Percentiles rank a stretch among this genome's conserved stretches.
Conservation (phyloP, 2,329 filamentous ascomycete genomes). For the Tolypocladium amazonense region DNA sequence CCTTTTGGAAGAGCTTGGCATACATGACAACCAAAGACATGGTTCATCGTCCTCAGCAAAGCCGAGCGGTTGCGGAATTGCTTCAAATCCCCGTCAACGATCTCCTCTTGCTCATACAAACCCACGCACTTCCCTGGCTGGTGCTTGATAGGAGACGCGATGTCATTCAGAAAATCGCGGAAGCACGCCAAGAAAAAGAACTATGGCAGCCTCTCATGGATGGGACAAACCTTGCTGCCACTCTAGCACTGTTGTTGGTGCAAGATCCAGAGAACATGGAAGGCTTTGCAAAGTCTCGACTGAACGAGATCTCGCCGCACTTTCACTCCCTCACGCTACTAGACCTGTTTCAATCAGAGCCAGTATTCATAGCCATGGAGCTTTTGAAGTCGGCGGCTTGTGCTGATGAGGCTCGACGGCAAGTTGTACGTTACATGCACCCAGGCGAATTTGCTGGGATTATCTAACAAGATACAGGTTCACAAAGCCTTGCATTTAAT, state of each 20-base stretch:
- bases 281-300: slow-evolving; percentile 53
- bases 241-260: slow-evolving; percentile 47
- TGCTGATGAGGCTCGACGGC: slow-evolving; percentile 43
- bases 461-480: slow-evolving; percentile 27
- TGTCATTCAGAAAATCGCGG: slow-evolving; percentile 70
- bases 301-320: slow-evolving; percentile 58
- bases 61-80: slow-evolving; percentile 69
- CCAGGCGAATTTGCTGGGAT: neutral
- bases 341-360: slow-evolving; percentile 62
- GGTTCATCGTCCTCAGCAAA: slow-evolving; percentile 68
- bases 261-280: slow-evolving; percentile 50
- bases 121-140: slow-evolving; percentile 75
- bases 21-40: slow-evolving; percentile 77
- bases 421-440: slow-evolving; percentile 36
- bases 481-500: slow-evolving; percentile 37
- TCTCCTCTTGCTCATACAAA: slow-evolving; percentile 66
- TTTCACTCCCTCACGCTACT: slow-evolving; percentile 58
- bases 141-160: slow-evolving; percentile 70
- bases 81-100: slow-evolving; percentile 65
- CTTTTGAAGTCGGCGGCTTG: slow-evolving; percentile 73
- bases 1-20: slow-evolving; percentile 82
- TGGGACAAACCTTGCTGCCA: slow-evolving; percentile 43
- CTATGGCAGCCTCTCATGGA: slow-evolving; percentile 45
- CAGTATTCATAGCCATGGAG: slow-evolving; percentile 66
- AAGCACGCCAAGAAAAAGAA: slow-evolving; percentile 62